phyloP scores from a whole-genome alignment of 1,284 basidiomycete species.

The Fomitopsis pinicola region DNA sequence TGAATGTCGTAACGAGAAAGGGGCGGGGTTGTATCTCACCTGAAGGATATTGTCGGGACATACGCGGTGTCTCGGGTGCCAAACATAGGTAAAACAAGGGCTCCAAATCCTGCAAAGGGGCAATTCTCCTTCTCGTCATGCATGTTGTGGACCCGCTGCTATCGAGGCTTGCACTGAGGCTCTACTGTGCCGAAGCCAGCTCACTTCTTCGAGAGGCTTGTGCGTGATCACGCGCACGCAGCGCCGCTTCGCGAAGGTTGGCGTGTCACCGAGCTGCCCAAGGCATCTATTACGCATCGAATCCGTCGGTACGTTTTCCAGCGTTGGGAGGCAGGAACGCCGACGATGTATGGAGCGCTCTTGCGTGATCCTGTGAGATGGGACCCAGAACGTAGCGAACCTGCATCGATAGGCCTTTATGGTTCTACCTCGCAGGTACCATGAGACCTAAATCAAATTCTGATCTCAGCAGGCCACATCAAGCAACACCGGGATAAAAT shows the following conservation, averaged over 20 bases:
- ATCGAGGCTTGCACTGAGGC: neutral
- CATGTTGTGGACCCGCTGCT: neutral
- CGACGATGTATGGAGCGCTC: neutral
- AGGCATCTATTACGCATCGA: neutral
- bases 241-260: neutral
- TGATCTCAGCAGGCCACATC: no score
- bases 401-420: no score
- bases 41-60: conserved; percentile 4
- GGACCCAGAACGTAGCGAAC: no score
- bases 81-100: conserved; percentile 1
- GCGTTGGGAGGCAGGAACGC: no score
- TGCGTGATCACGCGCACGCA: neutral
- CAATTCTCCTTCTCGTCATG: neutral
- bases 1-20: neutral
- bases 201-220: neutral
- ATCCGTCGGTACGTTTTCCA: neutral
- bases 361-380: no score
- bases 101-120: neutral
- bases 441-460: no score
- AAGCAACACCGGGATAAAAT: no score
- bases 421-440: no score
- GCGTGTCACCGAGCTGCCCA: neutral
- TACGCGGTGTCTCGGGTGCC: neutral
- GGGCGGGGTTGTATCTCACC: neutral
- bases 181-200: neutral